Percentiles rank a stretch among this genome's conserved stretches.
phyloP scores from a whole-genome alignment of 2,329 filamentous ascomycete genomes.

The Dactylonectria macrodidyma region DNA sequence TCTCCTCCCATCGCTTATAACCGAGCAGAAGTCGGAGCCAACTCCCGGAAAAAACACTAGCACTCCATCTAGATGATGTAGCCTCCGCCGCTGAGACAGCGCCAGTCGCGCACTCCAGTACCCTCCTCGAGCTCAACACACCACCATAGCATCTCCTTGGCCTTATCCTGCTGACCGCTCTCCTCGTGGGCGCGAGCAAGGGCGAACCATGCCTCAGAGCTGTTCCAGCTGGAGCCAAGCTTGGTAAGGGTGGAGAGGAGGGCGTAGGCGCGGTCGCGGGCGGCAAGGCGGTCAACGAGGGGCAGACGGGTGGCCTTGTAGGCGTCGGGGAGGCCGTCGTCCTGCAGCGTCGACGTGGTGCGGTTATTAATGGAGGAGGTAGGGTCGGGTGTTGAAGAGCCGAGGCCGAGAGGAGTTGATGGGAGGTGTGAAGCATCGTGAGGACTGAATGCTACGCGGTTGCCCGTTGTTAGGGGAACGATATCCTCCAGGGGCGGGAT shows the following conservation, averaged over 20 bases:
- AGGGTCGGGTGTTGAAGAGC: constrained; percentile 46
- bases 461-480: constrained; percentile 16
- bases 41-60: neutral
- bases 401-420: constrained; percentile 64
- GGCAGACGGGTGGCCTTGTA: constrained; percentile 76
- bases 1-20: neutral
- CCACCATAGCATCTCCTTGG: constrained; percentile 97
- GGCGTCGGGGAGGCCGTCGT: constrained; percentile 63
- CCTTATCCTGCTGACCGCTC: constrained; percentile 86
- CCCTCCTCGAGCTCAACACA: constrained; percentile 95
- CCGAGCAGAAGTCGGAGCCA: neutral
- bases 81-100: constrained; percentile 75
- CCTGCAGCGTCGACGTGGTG: constrained; percentile 45
- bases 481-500: constrained; percentile 60
- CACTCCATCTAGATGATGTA: constrained; percentile 65
- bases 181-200: constrained; percentile 91
- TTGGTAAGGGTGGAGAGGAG: constrained; percentile 88
- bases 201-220: constrained; percentile 92
- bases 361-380: constrained; percentile 27
- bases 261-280: constrained; percentile 89
- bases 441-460: constrained; percentile 18
- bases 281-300: constrained; percentile 86
- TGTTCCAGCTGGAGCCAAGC: constrained; percentile 89
- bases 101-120: constrained; percentile 85
- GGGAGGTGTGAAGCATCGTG: constrained; percentile 52